These are phyloP conservation scores for Fraxinus ornus DNA, from an alignment of 305 asterid species.

Conservation along the genomic window DNA sequence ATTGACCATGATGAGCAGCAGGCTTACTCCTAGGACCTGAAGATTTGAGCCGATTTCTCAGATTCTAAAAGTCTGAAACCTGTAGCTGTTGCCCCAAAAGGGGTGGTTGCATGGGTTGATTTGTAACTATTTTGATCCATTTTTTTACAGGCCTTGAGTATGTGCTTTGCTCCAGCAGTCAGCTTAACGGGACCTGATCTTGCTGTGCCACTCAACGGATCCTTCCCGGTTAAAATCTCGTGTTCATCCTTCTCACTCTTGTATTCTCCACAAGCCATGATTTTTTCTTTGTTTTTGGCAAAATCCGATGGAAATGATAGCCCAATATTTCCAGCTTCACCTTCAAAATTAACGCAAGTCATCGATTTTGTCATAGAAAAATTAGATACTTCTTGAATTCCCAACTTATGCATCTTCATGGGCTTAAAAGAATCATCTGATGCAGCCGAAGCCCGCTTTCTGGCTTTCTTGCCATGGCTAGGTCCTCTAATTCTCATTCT, in stretches of 20 bases:
- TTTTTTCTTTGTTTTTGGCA: constrained; percentile 21
- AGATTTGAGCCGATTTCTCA: constrained; percentile 35
- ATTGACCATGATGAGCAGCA: constrained; percentile 5
- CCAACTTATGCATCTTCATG: constrained; percentile 35
- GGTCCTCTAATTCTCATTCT: constrained; percentile 33
- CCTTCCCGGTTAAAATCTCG: constrained; percentile 18
- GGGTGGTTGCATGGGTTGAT: constrained; percentile 31
- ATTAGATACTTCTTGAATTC: constrained; percentile 36
- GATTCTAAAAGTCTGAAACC: constrained; percentile 29
- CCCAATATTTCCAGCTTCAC: constrained; percentile 15
- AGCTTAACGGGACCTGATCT: constrained; percentile 44
- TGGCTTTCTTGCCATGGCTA: constrained; percentile 34
- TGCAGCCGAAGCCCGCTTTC: constrained; percentile 32
- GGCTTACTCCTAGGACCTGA: constrained; percentile 34
- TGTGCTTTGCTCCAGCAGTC: constrained; percentile 46
- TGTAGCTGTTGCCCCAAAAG: constrained; percentile 23
- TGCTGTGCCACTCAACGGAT: constrained; percentile 24
- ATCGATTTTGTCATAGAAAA: constrained; percentile 21
- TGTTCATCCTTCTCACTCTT: constrained; percentile 19
- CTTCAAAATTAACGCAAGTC: constrained; percentile 22
- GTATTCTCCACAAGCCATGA: constrained; percentile 24
- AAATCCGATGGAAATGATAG: constrained; percentile 26
- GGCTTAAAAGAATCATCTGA: constrained; percentile 31
- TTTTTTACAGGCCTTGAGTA: constrained; percentile 40
- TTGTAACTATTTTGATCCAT: constrained; percentile 32